Percentiles rank a stretch among this genome's conserved stretches.
Evolutionary conservation across 2,329 filamentous ascomycete genomes (phyloP).

Genomic region (Monosporascus cannonballus): DNA sequence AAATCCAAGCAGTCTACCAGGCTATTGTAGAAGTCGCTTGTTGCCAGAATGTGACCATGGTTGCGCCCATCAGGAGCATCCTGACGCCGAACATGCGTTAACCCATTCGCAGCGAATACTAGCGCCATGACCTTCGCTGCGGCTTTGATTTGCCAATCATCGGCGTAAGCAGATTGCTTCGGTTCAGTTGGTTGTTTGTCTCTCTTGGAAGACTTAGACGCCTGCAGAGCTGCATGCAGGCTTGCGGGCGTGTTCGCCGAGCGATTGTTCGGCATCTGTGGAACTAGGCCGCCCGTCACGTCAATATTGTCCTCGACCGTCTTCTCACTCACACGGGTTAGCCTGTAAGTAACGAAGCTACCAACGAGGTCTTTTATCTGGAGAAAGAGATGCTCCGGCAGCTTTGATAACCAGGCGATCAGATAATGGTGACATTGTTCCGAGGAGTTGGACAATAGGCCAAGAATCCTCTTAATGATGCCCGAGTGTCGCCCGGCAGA

Average conservation of each 20-base stretch:
- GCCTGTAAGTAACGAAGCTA: slow-evolving; percentile 74
- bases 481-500: slow-evolving; percentile 63
- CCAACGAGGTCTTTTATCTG: slow-evolving; percentile 70
- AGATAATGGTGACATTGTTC: slow-evolving; percentile 71
- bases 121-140: slow-evolving; percentile 74
- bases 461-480: slow-evolving; percentile 78
- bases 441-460: slow-evolving; percentile 70
- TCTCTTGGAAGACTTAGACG: slow-evolving; percentile 44
- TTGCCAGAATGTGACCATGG: slow-evolving; percentile 65
- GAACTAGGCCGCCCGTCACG: slow-evolving; percentile 62
- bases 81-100: slow-evolving; percentile 30
- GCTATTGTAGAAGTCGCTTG: slow-evolving; percentile 82
- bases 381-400: slow-evolving; percentile 61
- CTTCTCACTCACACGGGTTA: slow-evolving; percentile 65
- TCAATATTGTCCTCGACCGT: slow-evolving; percentile 55
- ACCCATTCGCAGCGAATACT: slow-evolving; percentile 75
- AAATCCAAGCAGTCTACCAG: slow-evolving; percentile 83
- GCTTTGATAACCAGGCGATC: slow-evolving; percentile 70
- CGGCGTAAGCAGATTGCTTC: slow-evolving; percentile 54
- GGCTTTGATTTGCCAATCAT: slow-evolving; percentile 87
- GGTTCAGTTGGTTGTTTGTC: slow-evolving; percentile 48
- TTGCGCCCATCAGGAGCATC: slow-evolving; percentile 31
- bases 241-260: slow-evolving; percentile 57
- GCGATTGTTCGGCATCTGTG: slow-evolving; percentile 62
- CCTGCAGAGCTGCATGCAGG: slow-evolving; percentile 69